Conservation (phyloP, 2,329 filamentous ascomycete genomes). For the Hypoxylon sp. region DNA sequence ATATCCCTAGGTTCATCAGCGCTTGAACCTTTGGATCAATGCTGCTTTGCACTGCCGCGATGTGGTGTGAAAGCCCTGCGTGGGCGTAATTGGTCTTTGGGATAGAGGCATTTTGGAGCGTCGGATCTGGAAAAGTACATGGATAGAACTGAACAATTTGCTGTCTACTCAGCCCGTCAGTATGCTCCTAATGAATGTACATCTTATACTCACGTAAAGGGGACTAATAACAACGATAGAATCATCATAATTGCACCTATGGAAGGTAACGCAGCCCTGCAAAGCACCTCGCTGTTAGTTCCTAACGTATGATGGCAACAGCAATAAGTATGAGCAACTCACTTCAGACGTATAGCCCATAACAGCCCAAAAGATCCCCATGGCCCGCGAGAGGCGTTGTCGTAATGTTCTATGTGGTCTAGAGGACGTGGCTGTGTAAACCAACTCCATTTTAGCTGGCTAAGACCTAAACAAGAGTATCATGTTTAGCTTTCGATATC, state of each 20-base stretch:
- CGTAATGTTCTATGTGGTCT: conserved; percentile 29
- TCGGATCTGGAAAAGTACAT: conserved; percentile 18
- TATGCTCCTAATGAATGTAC: neutral
- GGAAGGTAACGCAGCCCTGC: conserved; percentile 22
- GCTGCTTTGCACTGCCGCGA: conserved; percentile 2
- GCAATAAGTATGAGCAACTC: neutral
- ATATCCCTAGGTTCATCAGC: conserved; percentile 26
- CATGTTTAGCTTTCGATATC: conserved; percentile 1
- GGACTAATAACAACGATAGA: conserved; percentile 25
- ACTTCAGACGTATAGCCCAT: conserved; percentile 27
- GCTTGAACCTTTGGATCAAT: conserved; percentile 13
- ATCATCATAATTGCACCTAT: conserved; percentile 29
- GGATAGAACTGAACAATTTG: conserved; percentile 28
- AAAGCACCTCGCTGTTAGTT: conserved; percentile 1
- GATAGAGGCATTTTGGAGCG: conserved; percentile 18
- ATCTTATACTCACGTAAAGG: conserved; percentile 21
- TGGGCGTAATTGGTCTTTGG: conserved; percentile 22
- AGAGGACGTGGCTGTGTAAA: conserved; percentile 26
- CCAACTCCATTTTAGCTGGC: conserved; percentile 35
- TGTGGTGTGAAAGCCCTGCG: conserved; percentile 17
- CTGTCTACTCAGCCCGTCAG: conserved; percentile 13
- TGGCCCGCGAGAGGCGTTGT: conserved; percentile 30
- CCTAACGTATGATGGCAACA: neutral
- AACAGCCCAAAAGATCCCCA: conserved; percentile 26
- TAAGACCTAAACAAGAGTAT: conserved; percentile 15